Percentiles rank a stretch among this genome's conserved stretches.
Evolutionary conservation across 2,329 filamentous ascomycete species (phyloP).

Genomic region (Daldinia sp.): DNA sequence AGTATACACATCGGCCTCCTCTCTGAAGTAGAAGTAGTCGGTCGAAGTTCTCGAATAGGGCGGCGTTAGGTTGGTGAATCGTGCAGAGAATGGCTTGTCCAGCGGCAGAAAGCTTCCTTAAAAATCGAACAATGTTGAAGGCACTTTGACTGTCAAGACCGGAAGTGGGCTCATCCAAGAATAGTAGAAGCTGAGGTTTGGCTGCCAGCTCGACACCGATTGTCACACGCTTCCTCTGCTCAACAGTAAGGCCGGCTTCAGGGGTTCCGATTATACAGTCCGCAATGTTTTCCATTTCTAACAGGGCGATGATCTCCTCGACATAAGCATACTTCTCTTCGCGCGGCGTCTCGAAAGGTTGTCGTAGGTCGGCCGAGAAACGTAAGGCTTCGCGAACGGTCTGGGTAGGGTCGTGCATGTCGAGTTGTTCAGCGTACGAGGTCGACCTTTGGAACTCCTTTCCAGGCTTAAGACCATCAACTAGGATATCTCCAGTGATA

Average conservation of each 20-base stretch:
- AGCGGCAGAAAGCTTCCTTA: conserved; percentile 80
- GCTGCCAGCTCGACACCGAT: conserved; percentile 92
- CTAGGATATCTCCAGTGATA: conserved; percentile 67
- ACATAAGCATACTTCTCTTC: conserved; percentile 70
- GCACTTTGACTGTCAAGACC: conserved; percentile 79
- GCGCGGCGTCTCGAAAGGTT: conserved; percentile 65
- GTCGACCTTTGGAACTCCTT: conserved; percentile 72
- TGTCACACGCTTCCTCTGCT: conserved; percentile 80
- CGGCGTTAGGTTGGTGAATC: conserved; percentile 89
- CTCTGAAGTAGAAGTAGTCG: conserved; percentile 81
- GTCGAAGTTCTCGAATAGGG: conserved; percentile 90
- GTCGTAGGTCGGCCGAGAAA: conserved; percentile 72
- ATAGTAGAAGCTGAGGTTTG: conserved; percentile 80
- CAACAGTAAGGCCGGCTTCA: conserved; percentile 77
- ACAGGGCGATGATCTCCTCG: conserved; percentile 69
- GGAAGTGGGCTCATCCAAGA: conserved; percentile 83
- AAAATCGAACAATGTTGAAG: conserved; percentile 81
- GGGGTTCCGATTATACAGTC: conserved; percentile 69
- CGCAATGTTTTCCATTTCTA: conserved; percentile 70
- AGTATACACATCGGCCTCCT: conserved; percentile 86
- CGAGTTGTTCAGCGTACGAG: conserved; percentile 72
- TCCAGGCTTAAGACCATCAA: conserved; percentile 68
- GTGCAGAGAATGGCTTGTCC: conserved; percentile 92
- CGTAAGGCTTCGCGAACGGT: conserved; percentile 73
- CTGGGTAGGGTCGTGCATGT: conserved; percentile 71